Evolutionary conservation across 192 early-diverging fungal genomes (phyloP), one percentile per base, ranked within the genome.

Genomic region (Spizellomyces punctatus): DNA sequence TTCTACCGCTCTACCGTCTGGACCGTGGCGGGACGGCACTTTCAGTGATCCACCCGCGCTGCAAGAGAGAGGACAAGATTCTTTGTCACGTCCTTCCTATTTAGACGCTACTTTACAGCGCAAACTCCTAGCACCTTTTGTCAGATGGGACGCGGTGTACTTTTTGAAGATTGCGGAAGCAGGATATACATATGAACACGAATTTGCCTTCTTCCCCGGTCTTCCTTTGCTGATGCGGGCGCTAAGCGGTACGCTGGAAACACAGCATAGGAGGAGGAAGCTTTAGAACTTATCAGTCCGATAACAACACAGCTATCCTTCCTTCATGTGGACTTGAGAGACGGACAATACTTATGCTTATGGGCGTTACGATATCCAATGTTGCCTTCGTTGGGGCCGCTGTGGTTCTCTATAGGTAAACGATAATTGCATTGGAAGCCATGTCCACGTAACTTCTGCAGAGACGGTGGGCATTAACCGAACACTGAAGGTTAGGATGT

Each of bases 91-190:
- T 36, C 27, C 27, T 36, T 36, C 27, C 27, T 36, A 36, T 36
- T 36, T 36, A 36, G 27, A 36, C 27, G 27, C 27, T 36, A 36
- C 27, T 36, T 3, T 36, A 36, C 27, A 36, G 27, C 27, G 27
- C 27, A 36, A 36, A 36, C 17, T 54, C 17, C 50, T 54, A 19
- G 17, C 17, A 7, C 83, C 88, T 5, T 89, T 92, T 72, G 77
- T 95, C 7, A 82, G 93, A 6, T 98, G 96, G 96, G 96, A 98
- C 72, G 86, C 92, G 0, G 85, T 95, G 66, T 95, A 96, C 76
- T 95, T 95, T 82, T 64, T 90, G 22, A 82, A 90, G 50, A 91
- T 95, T 60, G 87, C 93, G 1, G 84, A 89, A 66, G 10, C 49
- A 6, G 91, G 91, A 5, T 98, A 98, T 71, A 73, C 86, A 1